A percentile compares a stretch with the other conserved stretches of the same genome.
Evolutionary conservation across 345 rosid species (phyloP).

Genomic region (Euphorbia tirucalli): DNA sequence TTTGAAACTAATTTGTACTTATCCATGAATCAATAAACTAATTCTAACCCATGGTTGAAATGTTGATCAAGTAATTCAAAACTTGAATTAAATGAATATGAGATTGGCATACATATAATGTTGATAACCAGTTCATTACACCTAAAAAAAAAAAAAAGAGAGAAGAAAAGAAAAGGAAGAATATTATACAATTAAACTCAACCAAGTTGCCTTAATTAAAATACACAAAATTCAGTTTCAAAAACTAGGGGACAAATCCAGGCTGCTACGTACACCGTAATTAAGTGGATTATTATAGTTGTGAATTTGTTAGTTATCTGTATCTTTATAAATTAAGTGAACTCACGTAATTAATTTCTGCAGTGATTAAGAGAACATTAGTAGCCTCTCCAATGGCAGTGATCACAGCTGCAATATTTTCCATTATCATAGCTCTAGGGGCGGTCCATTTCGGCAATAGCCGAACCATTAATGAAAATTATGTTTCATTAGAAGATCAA

Average conservation of each 20-base stretch:
- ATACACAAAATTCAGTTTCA: background rate
- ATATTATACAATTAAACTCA: background rate
- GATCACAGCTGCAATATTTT: constrained; percentile 14
- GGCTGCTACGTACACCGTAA: too few species aligned
- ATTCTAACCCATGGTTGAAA: too few species aligned
- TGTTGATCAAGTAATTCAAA: too few species aligned
- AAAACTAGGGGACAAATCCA: background rate
- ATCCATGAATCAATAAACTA: too few species aligned
- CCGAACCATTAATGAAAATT: constrained; percentile 18
- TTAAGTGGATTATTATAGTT: too few species aligned
- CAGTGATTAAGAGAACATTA: background rate
- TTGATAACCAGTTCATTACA: too few species aligned
- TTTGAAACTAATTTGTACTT: too few species aligned
- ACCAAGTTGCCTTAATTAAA: background rate
- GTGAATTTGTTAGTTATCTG: background rate
- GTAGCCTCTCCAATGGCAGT: constrained; percentile 1
- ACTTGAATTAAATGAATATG: too few species aligned
- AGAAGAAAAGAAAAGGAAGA: too few species aligned
- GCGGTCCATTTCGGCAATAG: constrained; percentile 16
- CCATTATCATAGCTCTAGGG: constrained; percentile 18
- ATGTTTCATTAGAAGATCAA: constrained; percentile 13
- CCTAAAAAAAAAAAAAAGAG: too few species aligned
- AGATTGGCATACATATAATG: too few species aligned
- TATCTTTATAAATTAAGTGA: background rate
- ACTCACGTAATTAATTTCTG: background rate